Conservation (phyloP, 345 rosid species). For the Carallia brachiata region DNA sequence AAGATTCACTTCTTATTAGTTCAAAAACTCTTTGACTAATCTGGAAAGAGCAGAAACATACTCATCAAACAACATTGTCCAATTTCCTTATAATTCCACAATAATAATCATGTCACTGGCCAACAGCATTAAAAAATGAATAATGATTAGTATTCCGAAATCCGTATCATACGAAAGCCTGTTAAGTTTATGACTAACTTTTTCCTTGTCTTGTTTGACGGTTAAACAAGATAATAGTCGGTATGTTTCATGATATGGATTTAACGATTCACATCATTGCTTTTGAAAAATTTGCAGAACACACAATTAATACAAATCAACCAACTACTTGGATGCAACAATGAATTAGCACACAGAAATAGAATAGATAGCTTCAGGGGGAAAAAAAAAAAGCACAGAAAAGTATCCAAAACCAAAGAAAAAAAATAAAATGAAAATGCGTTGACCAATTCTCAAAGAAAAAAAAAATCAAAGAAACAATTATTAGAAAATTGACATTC, state of each 20-base stretch:
- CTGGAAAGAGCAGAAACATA: slow-evolving; percentile 39
- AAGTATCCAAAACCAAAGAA: too few species aligned
- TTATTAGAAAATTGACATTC: not conserved
- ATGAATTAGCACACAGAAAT: not conserved
- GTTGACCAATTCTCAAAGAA: too few species aligned
- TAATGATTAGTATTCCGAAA: too few species aligned
- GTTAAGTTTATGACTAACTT: too few species aligned
- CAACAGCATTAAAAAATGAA: not conserved
- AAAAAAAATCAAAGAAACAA: not conserved
- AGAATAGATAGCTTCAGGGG: not conserved
- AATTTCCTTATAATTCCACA: slow-evolving; percentile 3
- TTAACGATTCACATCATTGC: too few species aligned
- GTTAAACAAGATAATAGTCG: too few species aligned
- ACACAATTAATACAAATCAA: not conserved
- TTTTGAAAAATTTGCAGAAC: not conserved
- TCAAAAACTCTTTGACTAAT: slow-evolving; percentile 85
- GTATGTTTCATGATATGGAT: too few species aligned
- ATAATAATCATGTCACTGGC: not conserved
- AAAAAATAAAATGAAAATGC: too few species aligned
- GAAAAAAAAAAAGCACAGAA: not conserved
- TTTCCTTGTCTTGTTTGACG: too few species aligned
- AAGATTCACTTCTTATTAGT: slow-evolving; percentile 57
- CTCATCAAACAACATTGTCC: slow-evolving; percentile 6
- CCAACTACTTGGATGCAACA: not conserved
- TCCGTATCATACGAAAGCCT: too few species aligned